Evolutionary conservation across 139 green algal genomes (phyloP).

Genomic region (Chlorella sp.): DNA sequence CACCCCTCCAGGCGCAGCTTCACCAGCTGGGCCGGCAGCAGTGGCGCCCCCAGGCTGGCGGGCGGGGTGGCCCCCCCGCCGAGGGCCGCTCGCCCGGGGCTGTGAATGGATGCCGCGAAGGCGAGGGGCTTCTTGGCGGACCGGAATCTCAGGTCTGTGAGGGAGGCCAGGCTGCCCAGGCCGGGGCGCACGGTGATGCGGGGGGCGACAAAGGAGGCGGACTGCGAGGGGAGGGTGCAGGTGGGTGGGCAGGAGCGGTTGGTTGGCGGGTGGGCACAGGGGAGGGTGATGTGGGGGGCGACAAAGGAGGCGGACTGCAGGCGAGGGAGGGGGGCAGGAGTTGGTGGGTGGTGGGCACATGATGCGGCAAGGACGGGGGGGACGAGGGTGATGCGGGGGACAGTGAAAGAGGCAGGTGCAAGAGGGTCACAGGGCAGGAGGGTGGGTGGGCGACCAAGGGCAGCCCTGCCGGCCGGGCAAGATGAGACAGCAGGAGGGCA

Average conservation of each 20-base stretch:
- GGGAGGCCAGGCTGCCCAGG: conserved; percentile 2
- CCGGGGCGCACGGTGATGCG: conserved; percentile 20
- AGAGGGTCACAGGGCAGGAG: too few species aligned
- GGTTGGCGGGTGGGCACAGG: background rate
- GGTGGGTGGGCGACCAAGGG: too few species aligned
- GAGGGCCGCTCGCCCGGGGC: background rate
- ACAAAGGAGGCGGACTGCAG: background rate
- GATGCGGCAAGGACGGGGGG: too few species aligned
- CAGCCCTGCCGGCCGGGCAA: too few species aligned
- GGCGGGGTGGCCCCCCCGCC: background rate
- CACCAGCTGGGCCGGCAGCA: conserved; percentile 24
- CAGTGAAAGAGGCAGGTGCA: too few species aligned
- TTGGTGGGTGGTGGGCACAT: background rate
- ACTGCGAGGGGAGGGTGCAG: background rate
- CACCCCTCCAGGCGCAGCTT: conserved; percentile 36
- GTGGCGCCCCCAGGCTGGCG: background rate
- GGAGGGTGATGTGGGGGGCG: background rate
- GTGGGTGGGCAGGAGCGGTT: background rate
- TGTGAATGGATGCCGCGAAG: background rate
- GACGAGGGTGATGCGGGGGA: too few species aligned
- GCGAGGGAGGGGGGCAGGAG: background rate
- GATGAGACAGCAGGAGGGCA: too few species aligned
- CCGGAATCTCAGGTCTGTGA: conserved; percentile 25
- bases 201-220: conserved; percentile 5
- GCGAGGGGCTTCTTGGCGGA: conserved; percentile 12